phyloP scores from a whole-genome alignment of 108 stramenopile genomes.

The Licmophora abbreviata region DNA sequence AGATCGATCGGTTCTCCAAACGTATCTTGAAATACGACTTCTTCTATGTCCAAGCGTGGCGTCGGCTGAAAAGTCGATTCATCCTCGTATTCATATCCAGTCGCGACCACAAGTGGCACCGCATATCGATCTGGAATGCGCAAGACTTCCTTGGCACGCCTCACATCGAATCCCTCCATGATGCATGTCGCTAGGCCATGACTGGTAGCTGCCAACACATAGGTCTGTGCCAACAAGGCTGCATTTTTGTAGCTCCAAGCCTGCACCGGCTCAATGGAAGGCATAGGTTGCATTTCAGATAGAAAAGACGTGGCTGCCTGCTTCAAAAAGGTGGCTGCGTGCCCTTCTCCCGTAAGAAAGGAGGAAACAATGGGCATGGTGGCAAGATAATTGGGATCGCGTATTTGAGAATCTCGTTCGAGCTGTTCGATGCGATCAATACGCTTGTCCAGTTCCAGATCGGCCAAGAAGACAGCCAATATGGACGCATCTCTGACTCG shows the following conservation, averaged over 20 bases:
- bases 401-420: conserved; percentile 29
- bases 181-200: conserved; percentile 66
- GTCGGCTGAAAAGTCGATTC: conserved; percentile 6
- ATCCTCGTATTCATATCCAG: conserved; percentile 62
- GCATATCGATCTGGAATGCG: conserved; percentile 68
- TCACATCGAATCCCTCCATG: conserved; percentile 76
- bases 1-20: conserved; percentile 43
- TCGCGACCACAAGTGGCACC: conserved; percentile 56
- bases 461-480: conserved; percentile 66
- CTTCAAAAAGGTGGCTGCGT: conserved; percentile 54
- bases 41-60: conserved; percentile 51
- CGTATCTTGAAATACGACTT: conserved; percentile 65
- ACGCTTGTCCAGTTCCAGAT: conserved; percentile 62
- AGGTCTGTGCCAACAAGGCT: conserved; percentile 43
- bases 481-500: conserved; percentile 56
- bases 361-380: conserved; percentile 52
- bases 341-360: conserved; percentile 71
- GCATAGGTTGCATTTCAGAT: conserved; percentile 60
- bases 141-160: conserved; percentile 52
- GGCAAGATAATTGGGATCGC: conserved; percentile 57
- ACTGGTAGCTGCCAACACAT: conserved; percentile 49
- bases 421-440: conserved; percentile 52
- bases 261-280: conserved; percentile 58
- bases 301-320: conserved; percentile 35
- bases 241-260: conserved; percentile 75